Evolutionary conservation across 2,329 filamentous ascomycete species (phyloP).

Genomic region (Chaetomiaceae sp.): DNA sequence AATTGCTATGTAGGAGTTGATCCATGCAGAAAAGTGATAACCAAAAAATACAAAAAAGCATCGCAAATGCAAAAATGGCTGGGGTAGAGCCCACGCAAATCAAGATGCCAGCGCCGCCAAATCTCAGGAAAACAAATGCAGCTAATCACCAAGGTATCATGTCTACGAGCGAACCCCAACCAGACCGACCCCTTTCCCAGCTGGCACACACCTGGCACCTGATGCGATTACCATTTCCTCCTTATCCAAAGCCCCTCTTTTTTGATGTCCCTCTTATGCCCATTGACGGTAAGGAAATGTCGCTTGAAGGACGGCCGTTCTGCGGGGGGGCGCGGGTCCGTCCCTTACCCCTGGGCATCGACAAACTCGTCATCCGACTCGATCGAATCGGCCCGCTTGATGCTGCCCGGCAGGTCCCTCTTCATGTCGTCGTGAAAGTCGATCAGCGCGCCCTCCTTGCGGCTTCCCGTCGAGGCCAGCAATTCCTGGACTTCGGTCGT

Average conservation of each 20-base stretch:
- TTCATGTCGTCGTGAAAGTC: slow-evolving; percentile 54
- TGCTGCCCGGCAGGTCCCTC: slow-evolving; percentile 39
- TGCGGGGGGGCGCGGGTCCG: background rate
- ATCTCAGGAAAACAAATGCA: background rate
- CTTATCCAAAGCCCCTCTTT: background rate
- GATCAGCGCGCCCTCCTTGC: slow-evolving; percentile 45
- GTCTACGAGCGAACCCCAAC: slow-evolving; percentile 1
- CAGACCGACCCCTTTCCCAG: background rate
- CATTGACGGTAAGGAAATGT: background rate
- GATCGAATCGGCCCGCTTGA: slow-evolving; percentile 34
- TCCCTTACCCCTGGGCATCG: slow-evolving; percentile 31
- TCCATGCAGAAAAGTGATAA: slow-evolving; percentile 7
- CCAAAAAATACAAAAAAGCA: background rate
- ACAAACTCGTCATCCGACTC: slow-evolving; percentile 38
- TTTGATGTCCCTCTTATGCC: background rate
- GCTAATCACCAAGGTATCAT: slow-evolving; percentile 14
- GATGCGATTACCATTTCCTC: slow-evolving; percentile 5
- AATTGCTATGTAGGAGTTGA: slow-evolving; percentile 10
- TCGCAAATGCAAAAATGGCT: slow-evolving; percentile 2
- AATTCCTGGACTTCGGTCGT: slow-evolving; percentile 39
- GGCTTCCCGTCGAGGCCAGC: slow-evolving; percentile 44
- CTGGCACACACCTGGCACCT: slow-evolving; percentile 3
- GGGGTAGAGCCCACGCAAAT: slow-evolving; percentile 5
- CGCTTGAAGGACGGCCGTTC: background rate
- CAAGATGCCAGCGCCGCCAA: slow-evolving; percentile 8